A percentile compares a stretch with the other conserved stretches of the same genome.
Evolutionary conservation across 257 asterid genomes (phyloP).

Genomic region (Ilex aquifolium): DNA sequence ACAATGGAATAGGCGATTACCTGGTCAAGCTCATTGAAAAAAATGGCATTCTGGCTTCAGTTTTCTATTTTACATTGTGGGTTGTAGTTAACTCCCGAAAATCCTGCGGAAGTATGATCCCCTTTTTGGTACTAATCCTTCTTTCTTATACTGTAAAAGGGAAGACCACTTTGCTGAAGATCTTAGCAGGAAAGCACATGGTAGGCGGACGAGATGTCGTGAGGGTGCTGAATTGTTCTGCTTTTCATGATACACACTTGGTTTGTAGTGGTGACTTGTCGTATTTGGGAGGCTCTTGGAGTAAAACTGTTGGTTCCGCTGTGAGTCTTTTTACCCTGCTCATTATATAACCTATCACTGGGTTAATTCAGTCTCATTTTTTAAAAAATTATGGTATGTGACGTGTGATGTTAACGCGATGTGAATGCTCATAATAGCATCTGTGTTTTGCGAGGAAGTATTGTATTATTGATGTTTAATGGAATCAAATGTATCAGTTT

Average conservation of each 20-base stretch:
- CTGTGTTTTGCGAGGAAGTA: neutral
- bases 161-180: slow-evolving; percentile 83
- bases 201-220: slow-evolving; percentile 94
- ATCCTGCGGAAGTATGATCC: neutral
- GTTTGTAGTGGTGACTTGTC: slow-evolving; percentile 90
- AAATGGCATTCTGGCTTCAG: no score
- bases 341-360: neutral
- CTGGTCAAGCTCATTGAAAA: neutral
- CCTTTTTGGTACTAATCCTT: neutral
- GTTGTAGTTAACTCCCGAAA: neutral
- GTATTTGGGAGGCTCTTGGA: slow-evolving; percentile 96
- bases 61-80: no score
- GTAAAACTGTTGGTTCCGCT: slow-evolving; percentile 73
- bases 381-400: no score
- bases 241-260: slow-evolving; percentile 84
- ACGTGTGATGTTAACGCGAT: neutral
- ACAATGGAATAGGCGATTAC: neutral
- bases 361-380: neutral
- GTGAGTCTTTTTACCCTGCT: slow-evolving; percentile 37
- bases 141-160: slow-evolving; percentile 30
- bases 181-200: slow-evolving; percentile 97
- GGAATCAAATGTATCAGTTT: no score
- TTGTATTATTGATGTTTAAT: no score
- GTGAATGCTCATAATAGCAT: neutral
- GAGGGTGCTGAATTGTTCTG: slow-evolving; percentile 72